Evolutionary conservation across 2,329 filamentous ascomycete genomes (phyloP), one percentile per base, ranked within the genome.

Genomic region (Botrytis hyacinthi): DNA sequence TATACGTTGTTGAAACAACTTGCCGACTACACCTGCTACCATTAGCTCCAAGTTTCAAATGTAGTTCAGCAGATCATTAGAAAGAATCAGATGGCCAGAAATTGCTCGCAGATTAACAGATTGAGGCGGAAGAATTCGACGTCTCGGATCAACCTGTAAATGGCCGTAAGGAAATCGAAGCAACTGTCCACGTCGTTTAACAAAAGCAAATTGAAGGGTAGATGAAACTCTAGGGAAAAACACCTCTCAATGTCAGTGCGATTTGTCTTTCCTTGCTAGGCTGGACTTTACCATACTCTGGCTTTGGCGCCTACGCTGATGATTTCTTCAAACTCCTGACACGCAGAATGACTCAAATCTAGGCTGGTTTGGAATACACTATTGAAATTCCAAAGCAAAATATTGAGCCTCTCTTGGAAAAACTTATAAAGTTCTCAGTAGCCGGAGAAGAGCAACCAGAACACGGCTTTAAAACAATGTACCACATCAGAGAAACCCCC

Each of bases 151-250:
- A 42, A 12, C 40, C 14, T 42, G 40, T 42, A 12, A 42, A 42
- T 3, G 12, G 40, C 40, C 14, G 12, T 4, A 42, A 42, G 16
- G 40, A 3, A 16, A 16, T 42, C 40, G 9, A 42, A 16, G 40
- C 40, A 42, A 42, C 5, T 0, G 40, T 16, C 14, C 12, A 42
- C 5, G 40, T 16, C 40, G 5, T 42, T 16, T 1, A 4, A 37
- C 37, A 12, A 14, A n/a, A 26, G 32, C 14, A n/a, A 48, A 37
- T 16, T 4, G 7, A 10, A 51, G 12, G 32, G 48, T 6, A 1
- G 0, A 20, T 37, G 9, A 1, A 8, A 12, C 29, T 4, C 2
- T 8, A 20, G 4, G 8, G 14, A 16, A 12, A 2, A 3, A 7
- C 3, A 9, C 7, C 32, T n/a, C 10, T 67, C 37, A 44, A 18